phyloP scores from a whole-genome alignment of 2,329 filamentous ascomycete genomes.

The Rhinocladiella similis region DNA sequence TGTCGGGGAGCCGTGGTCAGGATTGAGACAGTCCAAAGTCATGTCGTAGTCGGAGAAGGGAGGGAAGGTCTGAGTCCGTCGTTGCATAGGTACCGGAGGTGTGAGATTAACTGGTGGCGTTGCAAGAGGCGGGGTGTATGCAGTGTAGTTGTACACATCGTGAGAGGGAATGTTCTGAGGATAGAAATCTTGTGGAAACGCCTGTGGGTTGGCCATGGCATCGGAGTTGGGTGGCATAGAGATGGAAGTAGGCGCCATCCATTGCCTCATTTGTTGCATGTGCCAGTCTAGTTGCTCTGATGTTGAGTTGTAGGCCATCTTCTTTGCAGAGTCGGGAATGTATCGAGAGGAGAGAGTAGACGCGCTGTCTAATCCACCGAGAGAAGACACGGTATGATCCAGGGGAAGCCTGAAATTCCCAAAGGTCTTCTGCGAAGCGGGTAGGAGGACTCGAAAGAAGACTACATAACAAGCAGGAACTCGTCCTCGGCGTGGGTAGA shows the following conservation, averaged over 20 bases:
- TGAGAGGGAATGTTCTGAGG: constrained; percentile 22
- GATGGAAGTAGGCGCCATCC: constrained; percentile 26
- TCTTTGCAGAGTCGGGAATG: neutral
- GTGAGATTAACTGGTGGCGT: constrained; percentile 7
- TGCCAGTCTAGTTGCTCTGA: constrained; percentile 27
- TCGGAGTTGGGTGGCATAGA: constrained; percentile 15
- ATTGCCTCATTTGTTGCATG: constrained; percentile 28
- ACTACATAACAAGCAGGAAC: neutral
- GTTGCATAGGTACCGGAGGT: constrained; percentile 12
- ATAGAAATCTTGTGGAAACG: constrained; percentile 25
- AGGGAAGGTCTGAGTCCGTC: constrained; percentile 19
- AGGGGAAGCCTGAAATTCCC: too few relatives aligned
- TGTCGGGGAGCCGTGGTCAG: constrained; percentile 9
- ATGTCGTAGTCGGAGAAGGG: constrained; percentile 18
- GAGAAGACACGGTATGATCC: neutral
- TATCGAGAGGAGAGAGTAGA: neutral
- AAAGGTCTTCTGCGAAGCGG: neutral
- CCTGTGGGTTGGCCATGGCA: neutral
- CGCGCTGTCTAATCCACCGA: neutral
- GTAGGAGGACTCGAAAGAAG: neutral
- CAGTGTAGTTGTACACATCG: constrained; percentile 21
- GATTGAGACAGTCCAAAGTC: constrained; percentile 15
- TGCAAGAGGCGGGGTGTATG: constrained; percentile 6
- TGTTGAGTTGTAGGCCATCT: constrained; percentile 24
- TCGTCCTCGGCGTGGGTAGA: neutral